Conservation (phyloP, 1,284 basidiomycete genomes). For the Boletus albobrunnescens region DNA sequence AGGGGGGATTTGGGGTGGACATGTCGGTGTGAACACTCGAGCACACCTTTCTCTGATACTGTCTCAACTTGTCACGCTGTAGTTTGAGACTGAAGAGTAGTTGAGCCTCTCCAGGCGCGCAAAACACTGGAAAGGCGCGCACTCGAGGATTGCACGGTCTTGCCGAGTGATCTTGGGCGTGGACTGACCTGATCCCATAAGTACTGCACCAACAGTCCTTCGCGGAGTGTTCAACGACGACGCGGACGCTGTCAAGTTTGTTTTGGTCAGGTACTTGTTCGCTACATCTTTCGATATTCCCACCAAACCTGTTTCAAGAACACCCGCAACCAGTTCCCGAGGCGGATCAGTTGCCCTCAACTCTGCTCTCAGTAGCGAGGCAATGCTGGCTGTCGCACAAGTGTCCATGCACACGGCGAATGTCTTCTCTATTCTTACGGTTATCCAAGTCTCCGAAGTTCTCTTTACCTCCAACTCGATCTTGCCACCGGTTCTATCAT, state of each 20-base stretch:
- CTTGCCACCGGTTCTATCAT: constrained; percentile 44
- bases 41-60: constrained; percentile 89
- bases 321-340: constrained; percentile 9
- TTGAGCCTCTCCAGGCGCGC: constrained; percentile 21
- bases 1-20: not conserved
- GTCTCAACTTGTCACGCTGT: constrained; percentile 91
- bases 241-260: not conserved
- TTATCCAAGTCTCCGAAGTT: constrained; percentile 17
- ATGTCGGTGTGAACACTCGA: not conserved
- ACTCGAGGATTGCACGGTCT: constrained; percentile 94
- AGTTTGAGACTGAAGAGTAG: constrained; percentile 69
- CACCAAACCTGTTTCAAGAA: constrained; percentile 15
- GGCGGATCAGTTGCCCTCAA: constrained; percentile 7
- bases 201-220: constrained; percentile 5
- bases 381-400: constrained; percentile 26
- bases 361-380: constrained; percentile 17
- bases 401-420: constrained; percentile 29
- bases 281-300: constrained; percentile 8
- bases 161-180: constrained; percentile 88
- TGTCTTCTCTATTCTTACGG: constrained; percentile 26
- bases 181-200: constrained; percentile 74
- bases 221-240: not conserved
- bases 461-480: constrained; percentile 2
- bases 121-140: constrained; percentile 33
- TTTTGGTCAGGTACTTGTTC: not conserved